Evolutionary conservation across 192 early-diverging fungal species (phyloP).

Genomic region (Umbelopsis sp.): DNA sequence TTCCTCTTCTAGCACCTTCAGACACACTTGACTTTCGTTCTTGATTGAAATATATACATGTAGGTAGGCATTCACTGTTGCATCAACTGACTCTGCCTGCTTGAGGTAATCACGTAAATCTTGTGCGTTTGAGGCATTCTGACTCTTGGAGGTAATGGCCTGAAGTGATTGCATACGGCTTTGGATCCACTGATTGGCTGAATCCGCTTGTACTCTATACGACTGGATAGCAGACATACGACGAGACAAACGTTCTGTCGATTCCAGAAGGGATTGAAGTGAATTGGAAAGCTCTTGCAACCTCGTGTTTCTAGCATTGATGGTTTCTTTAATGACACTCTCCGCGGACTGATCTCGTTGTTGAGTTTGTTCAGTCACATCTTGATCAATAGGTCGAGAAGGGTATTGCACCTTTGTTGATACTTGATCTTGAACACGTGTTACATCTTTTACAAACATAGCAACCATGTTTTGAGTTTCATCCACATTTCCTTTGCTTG

Average conservation of each 20-base stretch:
- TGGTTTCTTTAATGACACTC: conserved; percentile 27
- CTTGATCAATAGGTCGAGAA: conserved; percentile 2
- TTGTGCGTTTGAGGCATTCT: neutral
- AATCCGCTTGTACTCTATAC: conserved; percentile 25
- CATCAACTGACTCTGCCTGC: conserved; percentile 21
- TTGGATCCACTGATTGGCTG: conserved; percentile 24
- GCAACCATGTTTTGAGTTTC: neutral
- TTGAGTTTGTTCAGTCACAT: conserved; percentile 3
- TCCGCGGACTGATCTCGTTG: conserved; percentile 30
- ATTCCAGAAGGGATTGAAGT: conserved; percentile 24
- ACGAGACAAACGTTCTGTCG: conserved; percentile 32
- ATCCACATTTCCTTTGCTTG: neutral
- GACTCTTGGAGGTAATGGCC: neutral
- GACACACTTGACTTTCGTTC: conserved; percentile 13
- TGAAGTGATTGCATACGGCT: conserved; percentile 11
- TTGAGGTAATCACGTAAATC: conserved; percentile 9
- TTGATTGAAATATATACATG: conserved; percentile 23
- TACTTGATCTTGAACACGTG: neutral
- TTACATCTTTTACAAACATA: neutral
- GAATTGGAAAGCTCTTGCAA: conserved; percentile 22
- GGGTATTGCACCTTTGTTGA: conserved; percentile 20
- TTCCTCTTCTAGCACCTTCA: conserved; percentile 20
- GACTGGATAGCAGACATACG: conserved; percentile 27
- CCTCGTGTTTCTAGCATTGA: conserved; percentile 18
- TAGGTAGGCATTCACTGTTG: conserved; percentile 21